Base-by-base conservation (phyloP, 2,329 filamentous ascomycete species). In the Microcyclosporella mali region DNA sequence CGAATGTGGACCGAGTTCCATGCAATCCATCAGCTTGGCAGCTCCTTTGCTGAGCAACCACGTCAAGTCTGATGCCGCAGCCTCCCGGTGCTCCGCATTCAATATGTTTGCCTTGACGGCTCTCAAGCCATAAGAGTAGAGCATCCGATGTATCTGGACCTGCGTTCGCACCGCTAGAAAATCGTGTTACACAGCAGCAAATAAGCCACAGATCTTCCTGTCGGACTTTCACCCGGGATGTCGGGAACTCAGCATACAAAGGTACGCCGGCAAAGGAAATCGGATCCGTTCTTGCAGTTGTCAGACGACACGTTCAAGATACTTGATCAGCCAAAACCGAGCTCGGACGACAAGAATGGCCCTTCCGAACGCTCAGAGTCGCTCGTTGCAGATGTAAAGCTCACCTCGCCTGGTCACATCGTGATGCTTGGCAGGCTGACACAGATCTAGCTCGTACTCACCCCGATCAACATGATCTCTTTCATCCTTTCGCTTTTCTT, bases 401-500 rank as follows among this genome's bases (percentile, higher is more conserved):
- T 37, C 25, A 35, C 42, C 36, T 41, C 41, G 25, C 41, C 9
- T 36, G 34, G 41, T 15, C 33, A 35, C 17, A 35, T 27, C 16
- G 36, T 30, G 37, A 19, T 30, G 21, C 21, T 4, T 25, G 21
- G 21, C 4, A 9, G 6, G 9, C 21, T 25, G 21, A 25, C 21
- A 9, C 21, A 25, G 21, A 25, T 35, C 15, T 38, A 64, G 60
- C 49, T 64, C 35, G 47, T 85, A 52, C 70, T 82, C 64, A 82
- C 79, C 0, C 81, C 82, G 6, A 52, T 85, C 48, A 71, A 79
- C 50, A 77, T 84, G 59, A 67, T 78, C 38, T 75, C 78, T 16
- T 84, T 85, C 64, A 61, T 86, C 32, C 34, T 84, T 50, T 84
- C 81, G 2, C 74, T 85, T 34, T 71, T 74, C 58, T 62, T 83